These are phyloP conservation scores for Hypoxylon perforatum DNA, from an alignment of 495 filamentous ascomycete species.

Conservation along the genomic window DNA sequence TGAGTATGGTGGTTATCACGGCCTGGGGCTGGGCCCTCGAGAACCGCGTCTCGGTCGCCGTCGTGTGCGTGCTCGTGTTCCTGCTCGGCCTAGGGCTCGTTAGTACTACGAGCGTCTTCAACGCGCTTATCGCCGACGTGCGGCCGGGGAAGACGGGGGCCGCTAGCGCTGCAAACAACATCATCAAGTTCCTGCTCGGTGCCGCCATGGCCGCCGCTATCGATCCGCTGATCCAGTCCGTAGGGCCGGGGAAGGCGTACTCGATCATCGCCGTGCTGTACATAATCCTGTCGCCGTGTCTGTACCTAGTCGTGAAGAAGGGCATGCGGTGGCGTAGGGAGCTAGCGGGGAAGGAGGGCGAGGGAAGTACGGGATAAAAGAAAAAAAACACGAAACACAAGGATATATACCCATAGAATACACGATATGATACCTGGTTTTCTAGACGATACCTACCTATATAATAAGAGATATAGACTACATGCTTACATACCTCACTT, in stretches of 20 bases:
- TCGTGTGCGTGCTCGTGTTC: conserved; percentile 67
- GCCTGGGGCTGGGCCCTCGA: conserved; percentile 66
- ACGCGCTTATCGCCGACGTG: conserved; percentile 51
- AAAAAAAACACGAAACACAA: conserved; percentile 7
- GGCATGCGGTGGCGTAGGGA: conserved; percentile 42
- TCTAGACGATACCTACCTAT: no score
- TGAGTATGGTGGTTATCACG: conserved; percentile 56
- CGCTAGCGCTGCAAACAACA: conserved; percentile 73
- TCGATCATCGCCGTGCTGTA: conserved; percentile 70
- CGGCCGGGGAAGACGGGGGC: conserved; percentile 62
- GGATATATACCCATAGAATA: conserved; percentile 14
- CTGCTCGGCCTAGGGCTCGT: conserved; percentile 67
- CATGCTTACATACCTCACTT: no score
- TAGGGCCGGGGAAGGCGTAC: conserved; percentile 76
- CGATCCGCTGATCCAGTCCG: conserved; percentile 68
- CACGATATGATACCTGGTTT: neutral
- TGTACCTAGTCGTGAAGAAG: conserved; percentile 43
- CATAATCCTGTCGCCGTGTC: conserved; percentile 59
- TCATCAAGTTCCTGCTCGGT: conserved; percentile 71
- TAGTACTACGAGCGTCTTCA: conserved; percentile 67
- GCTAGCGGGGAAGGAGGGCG: conserved; percentile 39
- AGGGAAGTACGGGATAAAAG: conserved; percentile 1
- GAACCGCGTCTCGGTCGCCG: conserved; percentile 52
- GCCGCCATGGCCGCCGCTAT: conserved; percentile 72
- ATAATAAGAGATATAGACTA: no score